A percentile compares a stretch with the other conserved stretches of the same genome.
phyloP scores from a whole-genome alignment of 1,284 basidiomycete species.

The Irpex sp. region DNA sequence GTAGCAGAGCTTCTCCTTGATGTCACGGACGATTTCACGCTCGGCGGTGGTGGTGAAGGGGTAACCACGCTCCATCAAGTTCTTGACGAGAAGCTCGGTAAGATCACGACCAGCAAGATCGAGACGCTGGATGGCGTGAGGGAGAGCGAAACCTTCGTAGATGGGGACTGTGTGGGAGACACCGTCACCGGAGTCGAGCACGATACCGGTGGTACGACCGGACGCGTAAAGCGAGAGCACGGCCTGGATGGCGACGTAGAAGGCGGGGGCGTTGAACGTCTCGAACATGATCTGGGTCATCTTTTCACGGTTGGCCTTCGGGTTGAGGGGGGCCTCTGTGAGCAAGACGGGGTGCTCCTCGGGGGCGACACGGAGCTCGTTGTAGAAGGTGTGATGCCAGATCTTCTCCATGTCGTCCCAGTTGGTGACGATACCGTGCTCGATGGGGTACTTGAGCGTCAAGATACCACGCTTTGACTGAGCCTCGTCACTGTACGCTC shows the following conservation, averaged over 20 bases:
- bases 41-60: constrained; percentile 93
- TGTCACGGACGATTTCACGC: constrained; percentile 95
- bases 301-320: constrained; percentile 94
- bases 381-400: constrained; percentile 92
- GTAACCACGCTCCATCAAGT: constrained; percentile 93
- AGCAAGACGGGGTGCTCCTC: constrained; percentile 94
- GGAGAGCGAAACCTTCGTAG: constrained; percentile 94
- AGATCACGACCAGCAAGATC: constrained; percentile 95
- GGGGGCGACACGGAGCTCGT: constrained; percentile 79
- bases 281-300: constrained; percentile 99
- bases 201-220: constrained; percentile 91
- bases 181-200: constrained; percentile 92
- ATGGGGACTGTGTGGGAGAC: constrained; percentile 93
- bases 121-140: constrained; percentile 93
- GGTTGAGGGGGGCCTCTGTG: constrained; percentile 92
- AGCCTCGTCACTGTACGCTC: constrained; percentile 73
- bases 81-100: constrained; percentile 91
- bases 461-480: constrained; percentile 96
- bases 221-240: constrained; percentile 92
- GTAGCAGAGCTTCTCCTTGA: constrained; percentile 99
- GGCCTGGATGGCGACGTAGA: constrained; percentile 93
- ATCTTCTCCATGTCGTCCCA: constrained; percentile 98
- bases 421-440: constrained; percentile 90
- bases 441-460: constrained; percentile 85
- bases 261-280: constrained; percentile 92